phyloP scores from a whole-genome alignment of 2,329 filamentous ascomycete species.

The Botrytis fabae region DNA sequence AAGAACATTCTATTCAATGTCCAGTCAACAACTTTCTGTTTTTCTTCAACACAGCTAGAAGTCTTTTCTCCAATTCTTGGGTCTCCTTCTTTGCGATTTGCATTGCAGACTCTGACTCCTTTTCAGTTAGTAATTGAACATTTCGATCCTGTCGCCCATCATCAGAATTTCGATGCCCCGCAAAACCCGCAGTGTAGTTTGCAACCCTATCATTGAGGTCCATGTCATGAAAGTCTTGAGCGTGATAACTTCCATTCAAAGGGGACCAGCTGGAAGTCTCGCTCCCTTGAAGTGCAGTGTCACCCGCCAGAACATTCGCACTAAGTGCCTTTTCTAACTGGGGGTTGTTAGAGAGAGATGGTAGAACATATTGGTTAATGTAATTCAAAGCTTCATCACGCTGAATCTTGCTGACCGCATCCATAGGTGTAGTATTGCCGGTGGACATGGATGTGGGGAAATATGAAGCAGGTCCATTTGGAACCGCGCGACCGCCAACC shows the following conservation, averaged over 20 bases:
- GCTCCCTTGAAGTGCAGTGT: slow-evolving; percentile 35
- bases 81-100: slow-evolving; percentile 56
- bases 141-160: slow-evolving; percentile 37
- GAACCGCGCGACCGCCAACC: slow-evolving; percentile 64
- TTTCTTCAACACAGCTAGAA: slow-evolving; percentile 60
- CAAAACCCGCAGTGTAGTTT: slow-evolving; percentile 40
- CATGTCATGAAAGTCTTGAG: slow-evolving; percentile 34
- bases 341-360: slow-evolving; percentile 43
- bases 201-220: slow-evolving; percentile 35
- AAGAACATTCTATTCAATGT: slow-evolving; percentile 34
- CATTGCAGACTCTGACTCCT: slow-evolving; percentile 61
- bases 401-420: slow-evolving; percentile 65
- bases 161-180: slow-evolving; percentile 36
- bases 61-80: slow-evolving; percentile 61
- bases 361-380: slow-evolving; percentile 68
- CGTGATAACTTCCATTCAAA: slow-evolving; percentile 30
- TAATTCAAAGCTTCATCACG: slow-evolving; percentile 66
- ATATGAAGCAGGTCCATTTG: slow-evolving; percentile 62
- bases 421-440: slow-evolving; percentile 45
- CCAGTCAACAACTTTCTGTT: slow-evolving; percentile 53
- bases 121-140: slow-evolving; percentile 56
- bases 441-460: slow-evolving; percentile 50
- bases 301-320: slow-evolving; percentile 37
- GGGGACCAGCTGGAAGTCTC: slow-evolving; percentile 35
- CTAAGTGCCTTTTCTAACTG: slow-evolving; percentile 42